Evolutionary conservation across 2,329 filamentous ascomycete species (phyloP), one percentile per base, ranked within the genome.

Genomic region (Colletotrichum acutatum): DNA sequence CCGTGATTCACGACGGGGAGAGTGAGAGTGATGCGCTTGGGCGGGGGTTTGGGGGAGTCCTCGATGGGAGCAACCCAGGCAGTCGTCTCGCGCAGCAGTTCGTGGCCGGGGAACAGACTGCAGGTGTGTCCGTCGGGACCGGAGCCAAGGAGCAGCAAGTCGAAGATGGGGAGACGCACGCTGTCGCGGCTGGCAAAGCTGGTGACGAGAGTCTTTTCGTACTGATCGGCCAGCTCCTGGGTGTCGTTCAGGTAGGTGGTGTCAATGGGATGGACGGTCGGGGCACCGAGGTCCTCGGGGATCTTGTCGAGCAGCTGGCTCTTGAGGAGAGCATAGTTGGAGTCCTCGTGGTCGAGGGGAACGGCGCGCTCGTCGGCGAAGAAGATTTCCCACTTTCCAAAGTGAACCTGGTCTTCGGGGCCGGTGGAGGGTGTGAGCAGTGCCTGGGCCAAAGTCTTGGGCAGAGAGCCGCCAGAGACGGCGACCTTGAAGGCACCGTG

Each of bases 351-450:
- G 83, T 97, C 92, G 77, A 98, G 92, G 26, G 97, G 94, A 66
- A 98, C 97, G 78, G 94, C 94, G 80, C 97, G 94, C 88, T 99
- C 97, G 82, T 99, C 97, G 80, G 96, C 96, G 84, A 98, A 98
- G 89, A 98, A 99, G 80, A 99, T 94, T 80, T 98, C 94, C 97
- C 97, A 99, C 83, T 94, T 95, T 81, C 89, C 87, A 84, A 97
- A 98, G 78, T 93, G 87, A 77, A 95, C 84, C 4, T 86, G 88
- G 80, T 95, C 94, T 69, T 92, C 81, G 54, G 84, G 80, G 11
- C 83, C 86, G 26, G 83, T 80, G 34, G 84, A 84, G 76, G 79
- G 85, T 77, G 90, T 80, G 30, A 98, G 90, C 12, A 98, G 90
- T 11, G 95, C 95, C 82, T 94, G 91, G 58, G 95, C 95, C 54